Percentiles rank a stretch among this genome's conserved stretches.
These are phyloP conservation scores for Fusarium zealandicum DNA, from an alignment of 2,329 filamentous ascomycete species.

Conservation along the genomic window DNA sequence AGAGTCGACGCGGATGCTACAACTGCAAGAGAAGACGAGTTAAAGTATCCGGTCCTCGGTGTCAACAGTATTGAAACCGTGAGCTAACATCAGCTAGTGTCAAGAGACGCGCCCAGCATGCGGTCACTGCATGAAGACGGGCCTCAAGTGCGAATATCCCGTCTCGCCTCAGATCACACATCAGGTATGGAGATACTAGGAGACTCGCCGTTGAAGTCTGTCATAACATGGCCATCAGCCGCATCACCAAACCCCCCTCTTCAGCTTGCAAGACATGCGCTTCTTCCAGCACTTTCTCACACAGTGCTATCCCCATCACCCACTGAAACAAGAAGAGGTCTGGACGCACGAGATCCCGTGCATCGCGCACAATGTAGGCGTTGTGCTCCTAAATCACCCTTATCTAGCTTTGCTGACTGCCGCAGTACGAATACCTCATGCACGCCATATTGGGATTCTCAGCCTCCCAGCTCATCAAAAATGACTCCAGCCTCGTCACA, in stretches of 20 bases:
- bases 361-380: slow-evolving; percentile 68
- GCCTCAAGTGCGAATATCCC: slow-evolving; percentile 69
- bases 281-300: slow-evolving; percentile 73
- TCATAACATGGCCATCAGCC: slow-evolving; percentile 48
- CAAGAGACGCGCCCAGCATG: slow-evolving; percentile 71
- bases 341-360: slow-evolving; percentile 74
- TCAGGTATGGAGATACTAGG: slow-evolving; percentile 49
- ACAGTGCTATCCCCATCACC: slow-evolving; percentile 68
- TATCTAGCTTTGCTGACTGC: slow-evolving; percentile 7
- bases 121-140: slow-evolving; percentile 68
- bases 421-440: slow-evolving; percentile 71
- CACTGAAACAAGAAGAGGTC: slow-evolving; percentile 68
- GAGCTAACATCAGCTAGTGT: slow-evolving; percentile 54
- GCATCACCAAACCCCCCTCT: slow-evolving; percentile 64
- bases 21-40: slow-evolving; percentile 73
- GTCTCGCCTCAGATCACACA: slow-evolving; percentile 57
- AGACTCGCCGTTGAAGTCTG: neutral
- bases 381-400: too few relatives aligned
- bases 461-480: slow-evolving; percentile 67
- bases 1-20: slow-evolving; percentile 70
- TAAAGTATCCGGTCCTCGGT: slow-evolving; percentile 53
- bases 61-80: neutral
- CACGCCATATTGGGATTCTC: slow-evolving; percentile 73
- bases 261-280: slow-evolving; percentile 70
- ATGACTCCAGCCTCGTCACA: slow-evolving; percentile 59